Evolutionary conservation across 2,329 filamentous ascomycete species (phyloP).

Genomic region (Parafenestella ontariensis): DNA sequence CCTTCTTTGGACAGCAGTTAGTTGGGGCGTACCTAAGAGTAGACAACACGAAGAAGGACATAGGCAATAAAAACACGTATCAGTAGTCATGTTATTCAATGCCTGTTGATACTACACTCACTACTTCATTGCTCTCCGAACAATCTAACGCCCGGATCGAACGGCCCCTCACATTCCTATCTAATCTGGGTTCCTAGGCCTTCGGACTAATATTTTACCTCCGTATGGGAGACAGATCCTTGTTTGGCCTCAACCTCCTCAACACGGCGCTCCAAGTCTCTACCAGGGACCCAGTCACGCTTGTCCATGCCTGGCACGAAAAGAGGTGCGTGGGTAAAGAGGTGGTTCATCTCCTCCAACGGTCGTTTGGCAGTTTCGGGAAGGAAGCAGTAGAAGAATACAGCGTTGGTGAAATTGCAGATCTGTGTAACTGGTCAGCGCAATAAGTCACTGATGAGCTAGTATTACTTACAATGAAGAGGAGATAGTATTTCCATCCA

Average conservation of each 20-base stretch:
- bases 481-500: conserved; percentile 64
- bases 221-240: conserved; percentile 28
- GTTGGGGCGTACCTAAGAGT: no score
- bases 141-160: no score
- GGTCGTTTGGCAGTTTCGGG: conserved; percentile 71
- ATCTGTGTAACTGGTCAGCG: conserved; percentile 46
- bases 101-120: no score
- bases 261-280: conserved; percentile 66
- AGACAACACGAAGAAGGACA: no score
- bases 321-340: conserved; percentile 70
- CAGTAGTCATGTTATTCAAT: no score
- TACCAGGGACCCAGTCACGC: conserved; percentile 56
- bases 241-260: conserved; percentile 64
- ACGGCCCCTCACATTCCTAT: no score
- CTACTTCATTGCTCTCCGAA: no score
- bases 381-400: conserved; percentile 72
- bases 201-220: conserved; percentile 8
- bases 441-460: not conserved
- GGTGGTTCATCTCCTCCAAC: conserved; percentile 72
- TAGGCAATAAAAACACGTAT: no score
- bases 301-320: conserved; percentile 67
- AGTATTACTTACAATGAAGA: conserved; percentile 61
- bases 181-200: not conserved
- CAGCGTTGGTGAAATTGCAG: conserved; percentile 72
- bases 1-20: no score